Evolutionary conservation across 2,329 filamentous ascomycete species (phyloP).

Genomic region (Eutypella sp.): DNA sequence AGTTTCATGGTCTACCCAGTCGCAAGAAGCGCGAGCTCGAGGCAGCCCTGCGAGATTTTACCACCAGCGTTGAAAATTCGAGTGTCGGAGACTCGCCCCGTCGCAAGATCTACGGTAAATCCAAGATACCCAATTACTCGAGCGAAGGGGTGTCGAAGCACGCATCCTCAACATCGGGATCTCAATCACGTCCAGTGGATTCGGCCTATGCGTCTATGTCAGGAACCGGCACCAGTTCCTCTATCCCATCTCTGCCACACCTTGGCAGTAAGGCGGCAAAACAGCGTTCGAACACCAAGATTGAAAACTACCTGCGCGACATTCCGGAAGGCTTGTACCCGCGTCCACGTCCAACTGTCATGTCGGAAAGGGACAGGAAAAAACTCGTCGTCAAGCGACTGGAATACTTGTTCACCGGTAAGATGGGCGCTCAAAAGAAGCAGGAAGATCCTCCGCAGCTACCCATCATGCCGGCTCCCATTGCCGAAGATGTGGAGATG

Average conservation of each 20-base stretch:
- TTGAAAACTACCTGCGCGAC: slow-evolving; percentile 66
- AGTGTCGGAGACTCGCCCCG: slow-evolving; percentile 36
- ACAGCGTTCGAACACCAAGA: slow-evolving; percentile 51
- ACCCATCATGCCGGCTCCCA: slow-evolving; percentile 20
- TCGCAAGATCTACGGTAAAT: slow-evolving; percentile 36
- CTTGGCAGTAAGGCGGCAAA: slow-evolving; percentile 26
- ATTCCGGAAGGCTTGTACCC: slow-evolving; percentile 67
- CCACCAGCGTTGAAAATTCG: slow-evolving; percentile 54
- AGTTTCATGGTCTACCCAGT: slow-evolving; percentile 67
- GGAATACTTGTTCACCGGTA: slow-evolving; percentile 79
- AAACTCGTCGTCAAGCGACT: slow-evolving; percentile 70
- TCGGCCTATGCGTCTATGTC: slow-evolving; percentile 69
- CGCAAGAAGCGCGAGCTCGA: slow-evolving; percentile 75
- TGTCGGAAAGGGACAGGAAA: slow-evolving; percentile 71
- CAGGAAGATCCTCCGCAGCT: slow-evolving; percentile 27
- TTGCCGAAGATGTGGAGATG: slow-evolving; percentile 26
- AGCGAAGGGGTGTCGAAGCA: slow-evolving; percentile 40
- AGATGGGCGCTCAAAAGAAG: slow-evolving; percentile 43
- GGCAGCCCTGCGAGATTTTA: slow-evolving; percentile 65
- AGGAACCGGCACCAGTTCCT: slow-evolving; percentile 39
- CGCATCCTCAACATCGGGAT: slow-evolving; percentile 47
- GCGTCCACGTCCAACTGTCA: slow-evolving; percentile 51
- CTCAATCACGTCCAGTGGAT: slow-evolving; percentile 49
- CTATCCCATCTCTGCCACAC: slow-evolving; percentile 33
- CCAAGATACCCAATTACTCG: slow-evolving; percentile 38